A percentile compares a stretch with the other conserved stretches of the same genome.
Evolutionary conservation across 2,329 filamentous ascomycete species (phyloP).

Genomic region (Leptographium galeiforme): DNA sequence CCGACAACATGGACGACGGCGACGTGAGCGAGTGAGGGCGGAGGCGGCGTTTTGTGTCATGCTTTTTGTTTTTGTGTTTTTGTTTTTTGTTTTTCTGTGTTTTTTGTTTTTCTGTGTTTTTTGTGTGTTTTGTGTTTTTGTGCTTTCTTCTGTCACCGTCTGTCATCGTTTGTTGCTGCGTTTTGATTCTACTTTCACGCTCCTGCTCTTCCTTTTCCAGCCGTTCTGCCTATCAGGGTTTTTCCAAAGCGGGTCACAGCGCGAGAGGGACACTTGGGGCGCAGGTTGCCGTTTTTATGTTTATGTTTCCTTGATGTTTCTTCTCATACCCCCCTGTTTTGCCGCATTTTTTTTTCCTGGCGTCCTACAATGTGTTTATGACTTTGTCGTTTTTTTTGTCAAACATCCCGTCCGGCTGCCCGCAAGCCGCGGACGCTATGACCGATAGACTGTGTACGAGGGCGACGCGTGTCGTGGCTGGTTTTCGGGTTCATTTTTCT

Average conservation of each 20-base stretch:
- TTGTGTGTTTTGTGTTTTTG: too few species aligned
- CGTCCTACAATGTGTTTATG: not conserved
- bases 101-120: not conserved
- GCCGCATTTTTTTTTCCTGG: constrained; percentile 2
- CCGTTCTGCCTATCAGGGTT: not conserved
- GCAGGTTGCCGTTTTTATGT: not conserved
- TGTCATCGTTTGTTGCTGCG: too few species aligned
- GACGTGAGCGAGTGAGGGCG: constrained; percentile 18
- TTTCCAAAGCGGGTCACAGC: not conserved
- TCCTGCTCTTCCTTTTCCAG: too few species aligned
- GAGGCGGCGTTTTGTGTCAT: too few species aligned
- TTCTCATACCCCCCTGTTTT: constrained; percentile 2
- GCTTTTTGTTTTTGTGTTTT: not conserved
- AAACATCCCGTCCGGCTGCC: too few species aligned
- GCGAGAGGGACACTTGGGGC: not conserved
- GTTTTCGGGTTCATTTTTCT: not conserved
- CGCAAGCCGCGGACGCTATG: not conserved
- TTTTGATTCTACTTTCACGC: too few species aligned
- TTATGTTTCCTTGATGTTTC: not conserved
- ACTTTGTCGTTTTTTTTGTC: not conserved
- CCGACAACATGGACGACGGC: constrained; percentile 16
- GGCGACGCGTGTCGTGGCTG: not conserved
- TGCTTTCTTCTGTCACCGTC: too few species aligned
- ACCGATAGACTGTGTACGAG: constrained; percentile 1
- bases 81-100: too few species aligned